Base-by-base conservation (phyloP, 208 protist genomes). In the Trypanosoma mega region DNA sequence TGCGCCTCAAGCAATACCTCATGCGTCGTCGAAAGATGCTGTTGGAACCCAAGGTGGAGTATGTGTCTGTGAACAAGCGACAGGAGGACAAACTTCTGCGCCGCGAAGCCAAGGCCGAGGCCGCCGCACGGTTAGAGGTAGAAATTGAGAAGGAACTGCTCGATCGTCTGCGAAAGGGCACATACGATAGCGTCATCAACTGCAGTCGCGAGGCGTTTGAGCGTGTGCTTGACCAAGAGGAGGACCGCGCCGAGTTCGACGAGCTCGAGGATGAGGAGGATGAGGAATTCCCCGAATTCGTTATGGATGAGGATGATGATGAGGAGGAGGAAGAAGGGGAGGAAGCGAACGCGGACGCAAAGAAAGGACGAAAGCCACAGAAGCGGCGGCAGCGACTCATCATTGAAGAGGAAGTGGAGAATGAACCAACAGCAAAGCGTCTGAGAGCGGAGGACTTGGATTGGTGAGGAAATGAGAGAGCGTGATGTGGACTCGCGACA, bases 141-240 rank as follows among this genome's bases (percentile, higher is more conserved):
- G 80, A 96, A 52, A 99, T 99, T 65, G 94, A 99, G 73, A 96
- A 97, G 63, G 98, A 99, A 74, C 81, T 99, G 24, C 81, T 99
- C 6, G 90, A 97, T 4, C 86, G 98, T 43, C 84, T 99, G 41
- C 83, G 93, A 18, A 90, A 97, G 65, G 97, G 90, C 24, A 93
- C 86, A 31, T 96, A 96, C 59, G 90, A 96, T 49, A 87, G 84
- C 43, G 85, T 96, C 27, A 94, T 96, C 60, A 93, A 96, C 68
- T 87, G 82, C 76, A 92, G 87, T 74, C 87, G 90, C 62, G 82
- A 86, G 51, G 84, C 85, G 27, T 93, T 96, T 66, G 87, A 96
- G 74, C 74, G 76, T 50, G 70, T 94, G 18, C 83, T 96, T 3
- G 87, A 96, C 30, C 79, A 87, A 57, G 87, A 96, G 64, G 85